Evolutionary conservation across 78 protist species (phyloP).

Genomic region (Chrysochromulina tobinii): DNA sequence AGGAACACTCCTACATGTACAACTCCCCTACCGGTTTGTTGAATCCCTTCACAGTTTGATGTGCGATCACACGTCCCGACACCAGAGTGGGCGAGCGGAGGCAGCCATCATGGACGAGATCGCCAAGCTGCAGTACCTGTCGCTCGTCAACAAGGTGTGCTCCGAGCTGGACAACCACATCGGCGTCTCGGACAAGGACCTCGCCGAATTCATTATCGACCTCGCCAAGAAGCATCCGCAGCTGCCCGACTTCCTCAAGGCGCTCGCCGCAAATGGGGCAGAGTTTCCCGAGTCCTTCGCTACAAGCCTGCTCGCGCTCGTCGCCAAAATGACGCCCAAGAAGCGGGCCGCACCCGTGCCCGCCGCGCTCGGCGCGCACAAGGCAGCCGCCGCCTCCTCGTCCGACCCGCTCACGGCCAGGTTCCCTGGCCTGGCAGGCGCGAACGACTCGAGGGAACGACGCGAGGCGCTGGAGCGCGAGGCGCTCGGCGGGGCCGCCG

Average conservation of each 20-base stretch:
- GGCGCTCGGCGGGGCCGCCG: not conserved
- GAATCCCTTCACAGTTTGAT: no score
- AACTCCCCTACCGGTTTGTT: no score
- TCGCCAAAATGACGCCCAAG: slow-evolving; percentile 23
- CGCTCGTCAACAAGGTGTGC: slow-evolving; percentile 68
- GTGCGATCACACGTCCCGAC: no score
- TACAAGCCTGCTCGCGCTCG: not conserved
- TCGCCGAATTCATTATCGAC: slow-evolving; percentile 85
- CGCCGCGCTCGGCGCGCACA: not conserved
- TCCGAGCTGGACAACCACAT: slow-evolving; percentile 84
- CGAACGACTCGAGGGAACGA: slow-evolving; percentile 39
- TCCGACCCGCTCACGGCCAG: not conserved
- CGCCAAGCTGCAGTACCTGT: slow-evolving; percentile 53
- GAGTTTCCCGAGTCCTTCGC: slow-evolving; percentile 34
- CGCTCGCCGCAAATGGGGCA: slow-evolving; percentile 25
- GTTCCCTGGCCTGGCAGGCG: slow-evolving; percentile 75
- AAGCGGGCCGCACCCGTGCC: not conserved
- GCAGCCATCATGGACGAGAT: slow-evolving; percentile 32
- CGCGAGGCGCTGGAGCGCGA: not conserved
- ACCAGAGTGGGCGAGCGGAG: no score
- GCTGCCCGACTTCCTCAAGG: not conserved
- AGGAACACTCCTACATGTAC: no score
- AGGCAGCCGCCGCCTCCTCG: not conserved
- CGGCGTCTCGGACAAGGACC: slow-evolving; percentile 73
- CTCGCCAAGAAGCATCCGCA: slow-evolving; percentile 54